phyloP scores from a whole-genome alignment of 1,284 basidiomycete species.

The Peniophora sp. region DNA sequence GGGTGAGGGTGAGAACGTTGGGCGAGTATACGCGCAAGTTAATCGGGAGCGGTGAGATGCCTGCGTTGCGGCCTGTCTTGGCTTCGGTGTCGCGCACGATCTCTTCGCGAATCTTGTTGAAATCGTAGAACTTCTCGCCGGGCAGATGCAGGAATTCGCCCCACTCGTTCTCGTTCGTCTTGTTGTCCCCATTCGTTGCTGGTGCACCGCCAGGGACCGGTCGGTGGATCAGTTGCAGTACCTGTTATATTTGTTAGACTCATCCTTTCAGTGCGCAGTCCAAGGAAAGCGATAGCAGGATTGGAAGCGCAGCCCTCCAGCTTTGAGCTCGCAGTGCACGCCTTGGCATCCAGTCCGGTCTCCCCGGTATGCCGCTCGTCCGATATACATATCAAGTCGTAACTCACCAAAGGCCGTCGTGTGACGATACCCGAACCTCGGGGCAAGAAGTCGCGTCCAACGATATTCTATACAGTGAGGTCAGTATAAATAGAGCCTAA shows the following conservation, averaged over 20 bases:
- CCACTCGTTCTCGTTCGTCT: slow-evolving; percentile 89
- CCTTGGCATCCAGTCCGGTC: too few species aligned
- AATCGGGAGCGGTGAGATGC: slow-evolving; percentile 93
- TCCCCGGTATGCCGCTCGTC: too few species aligned
- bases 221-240: slow-evolving; percentile 92
- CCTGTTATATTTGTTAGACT: slow-evolving; percentile 46
- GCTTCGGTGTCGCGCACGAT: slow-evolving; percentile 96
- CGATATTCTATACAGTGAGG: slow-evolving; percentile 70
- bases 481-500: too few species aligned
- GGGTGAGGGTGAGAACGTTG: slow-evolving; percentile 91
- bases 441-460: slow-evolving; percentile 94
- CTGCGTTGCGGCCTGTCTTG: slow-evolving; percentile 96
- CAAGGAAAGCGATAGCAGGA: too few species aligned
- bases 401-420: slow-evolving; percentile 76
- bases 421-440: slow-evolving; percentile 98
- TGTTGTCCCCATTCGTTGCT: slow-evolving; percentile 21
- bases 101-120: slow-evolving; percentile 93
- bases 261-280: too few species aligned
- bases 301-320: too few species aligned
- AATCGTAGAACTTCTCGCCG: slow-evolving; percentile 96
- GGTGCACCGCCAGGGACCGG: slow-evolving; percentile 30
- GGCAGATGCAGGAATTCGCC: slow-evolving; percentile 97
- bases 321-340: too few species aligned
- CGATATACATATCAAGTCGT: slow-evolving; percentile 12
- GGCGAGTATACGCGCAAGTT: slow-evolving; percentile 96